phyloP scores from a whole-genome alignment of 371 early-diverging fungal genomes.

The Massospora cicadina region DNA sequence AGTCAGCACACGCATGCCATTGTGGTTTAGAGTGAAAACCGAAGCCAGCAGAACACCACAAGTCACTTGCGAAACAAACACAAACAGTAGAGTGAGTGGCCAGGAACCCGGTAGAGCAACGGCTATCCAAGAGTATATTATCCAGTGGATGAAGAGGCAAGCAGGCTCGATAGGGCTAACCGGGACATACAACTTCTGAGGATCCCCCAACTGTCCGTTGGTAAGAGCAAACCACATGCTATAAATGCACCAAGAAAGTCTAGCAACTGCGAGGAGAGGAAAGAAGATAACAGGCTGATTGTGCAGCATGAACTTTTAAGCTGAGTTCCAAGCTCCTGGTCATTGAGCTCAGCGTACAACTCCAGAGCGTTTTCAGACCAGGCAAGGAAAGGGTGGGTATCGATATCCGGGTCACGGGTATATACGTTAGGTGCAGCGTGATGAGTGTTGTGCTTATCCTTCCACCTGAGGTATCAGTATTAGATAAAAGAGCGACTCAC shows the following conservation, averaged over 20 bases:
- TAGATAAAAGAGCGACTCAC: constrained; percentile 15
- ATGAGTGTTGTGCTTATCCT: constrained; percentile 81
- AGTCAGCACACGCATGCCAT: constrained; percentile 73
- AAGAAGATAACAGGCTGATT: constrained; percentile 65
- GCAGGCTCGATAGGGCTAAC: constrained; percentile 29
- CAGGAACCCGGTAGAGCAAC: constrained; percentile 28
- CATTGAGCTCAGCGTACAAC: constrained; percentile 43
- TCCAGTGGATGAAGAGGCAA: constrained; percentile 47
- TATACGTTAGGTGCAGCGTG: constrained; percentile 72
- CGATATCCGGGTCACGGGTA: constrained; percentile 71
- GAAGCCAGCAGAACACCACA: constrained; percentile 63
- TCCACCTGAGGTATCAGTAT: constrained; percentile 35
- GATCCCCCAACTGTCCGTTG: constrained; percentile 31
- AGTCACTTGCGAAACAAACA: constrained; percentile 43
- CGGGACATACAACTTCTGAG: constrained; percentile 22
- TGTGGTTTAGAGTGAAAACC: constrained; percentile 75
- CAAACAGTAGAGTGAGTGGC: constrained; percentile 36
- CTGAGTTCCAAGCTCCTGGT: constrained; percentile 28
- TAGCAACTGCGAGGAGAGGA: constrained; percentile 61
- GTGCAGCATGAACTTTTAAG: constrained; percentile 46
- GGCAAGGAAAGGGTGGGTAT: constrained; percentile 63
- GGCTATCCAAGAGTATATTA: constrained; percentile 36
- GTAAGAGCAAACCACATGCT: constrained; percentile 39
- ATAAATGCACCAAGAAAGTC: constrained; percentile 56
- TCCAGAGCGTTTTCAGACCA: constrained; percentile 71